phyloP scores from a whole-genome alignment of 192 early-diverging fungal genomes.

The Helicostylum pulchrum region DNA sequence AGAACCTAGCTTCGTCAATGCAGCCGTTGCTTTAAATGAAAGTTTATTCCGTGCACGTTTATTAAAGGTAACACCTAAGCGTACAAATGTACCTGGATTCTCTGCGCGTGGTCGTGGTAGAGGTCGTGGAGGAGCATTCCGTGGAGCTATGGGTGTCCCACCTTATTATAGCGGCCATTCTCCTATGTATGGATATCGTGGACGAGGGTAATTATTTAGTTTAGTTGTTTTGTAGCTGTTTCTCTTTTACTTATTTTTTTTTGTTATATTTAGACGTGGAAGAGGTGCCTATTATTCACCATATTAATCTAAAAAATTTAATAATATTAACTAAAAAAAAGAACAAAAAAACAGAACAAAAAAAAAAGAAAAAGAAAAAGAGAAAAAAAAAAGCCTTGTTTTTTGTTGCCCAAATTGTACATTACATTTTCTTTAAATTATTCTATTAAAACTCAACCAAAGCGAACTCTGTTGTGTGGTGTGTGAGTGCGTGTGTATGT shows the following conservation, averaged over 20 bases:
- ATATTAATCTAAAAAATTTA: conserved; percentile 26
- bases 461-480: too few species aligned
- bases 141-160: conserved; percentile 51
- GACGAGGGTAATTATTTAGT: conserved; percentile 32
- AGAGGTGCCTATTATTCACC: conserved; percentile 41
- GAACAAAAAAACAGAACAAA: neutral
- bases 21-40: conserved; percentile 85
- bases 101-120: conserved; percentile 72
- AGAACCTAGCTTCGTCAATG: conserved; percentile 70
- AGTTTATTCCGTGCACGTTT: conserved; percentile 84
- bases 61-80: conserved; percentile 80
- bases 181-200: conserved; percentile 46
- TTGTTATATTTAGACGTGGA: conserved; percentile 28
- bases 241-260: neutral
- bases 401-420: neutral
- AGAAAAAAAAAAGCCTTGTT: neutral
- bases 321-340: neutral
- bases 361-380: neutral
- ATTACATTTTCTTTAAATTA: too few species aligned
- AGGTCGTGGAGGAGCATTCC: conserved; percentile 66
- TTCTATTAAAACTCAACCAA: too few species aligned
- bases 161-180: conserved; percentile 37
- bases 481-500: too few species aligned
- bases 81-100: conserved; percentile 93
- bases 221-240: neutral